Evolutionary conservation across 1,139 yeast species (phyloP), one percentile per base, ranked within the genome.

Genomic region (Saccharomyces hybrid): DNA sequence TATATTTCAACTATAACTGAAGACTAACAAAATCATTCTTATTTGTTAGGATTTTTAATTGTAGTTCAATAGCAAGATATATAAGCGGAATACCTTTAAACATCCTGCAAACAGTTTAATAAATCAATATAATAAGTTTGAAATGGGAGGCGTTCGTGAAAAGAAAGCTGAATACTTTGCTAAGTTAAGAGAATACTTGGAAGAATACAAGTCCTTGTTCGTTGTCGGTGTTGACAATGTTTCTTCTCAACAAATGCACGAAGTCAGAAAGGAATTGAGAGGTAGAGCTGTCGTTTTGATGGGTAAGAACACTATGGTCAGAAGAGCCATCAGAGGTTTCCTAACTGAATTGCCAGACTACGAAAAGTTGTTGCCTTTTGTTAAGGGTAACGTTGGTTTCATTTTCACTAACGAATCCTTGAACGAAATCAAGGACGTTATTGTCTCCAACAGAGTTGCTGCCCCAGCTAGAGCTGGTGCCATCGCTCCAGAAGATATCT

Each of bases 391-490:
- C 83, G 91, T 93, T 81, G 99, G 99, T 83, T 93, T 93, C 87
- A 87, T 93, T 68, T 93, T 93, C 97, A 93, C 99, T 81, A 93
- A 93, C 86, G 78, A 76, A 69, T 96, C 95, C 79, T 85, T 93
- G 78, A 87, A 88, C 83, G 77, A 81, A 71, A 81, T 91, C 79
- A 95, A 97, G 83, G 97, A 90, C 67, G 81, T 79, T 64, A 81
- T 93, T 71, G 74, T 86, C 69, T 76, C 88, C 72, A 93, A 95
- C 89, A 93, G 86, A 79, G 98, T 93, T 75, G 97, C 97, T 74
- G 99, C 99, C 73, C 99, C 99, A 78, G 99, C 99, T 73, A 91
- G 91, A 82, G 95, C 99, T 68, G 99, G 99, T 90, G 99, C 98
- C 74, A 75, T 90, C 75, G 97, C 99, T 73, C 99, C 98, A 78